Percentiles rank a stretch among this genome's conserved stretches.
Conservation (phyloP, 1,284 basidiomycete genomes). For the Tilletia walkeri region DNA sequence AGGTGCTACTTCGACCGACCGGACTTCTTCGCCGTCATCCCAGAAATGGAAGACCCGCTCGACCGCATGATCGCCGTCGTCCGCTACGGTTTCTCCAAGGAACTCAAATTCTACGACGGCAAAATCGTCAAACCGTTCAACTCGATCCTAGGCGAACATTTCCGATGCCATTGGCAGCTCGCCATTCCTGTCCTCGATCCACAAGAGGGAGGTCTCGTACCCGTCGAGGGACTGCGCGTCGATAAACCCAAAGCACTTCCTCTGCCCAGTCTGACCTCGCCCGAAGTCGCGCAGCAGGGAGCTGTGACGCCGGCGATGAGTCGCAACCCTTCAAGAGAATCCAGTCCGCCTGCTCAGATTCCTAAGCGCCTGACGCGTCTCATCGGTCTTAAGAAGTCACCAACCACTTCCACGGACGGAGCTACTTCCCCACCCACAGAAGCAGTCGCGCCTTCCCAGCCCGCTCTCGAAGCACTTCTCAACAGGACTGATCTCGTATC, state of each 20-base stretch:
- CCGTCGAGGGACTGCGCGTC: not conserved
- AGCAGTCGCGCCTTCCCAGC: not conserved
- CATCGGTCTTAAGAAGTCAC: not conserved
- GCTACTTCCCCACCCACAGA: not conserved
- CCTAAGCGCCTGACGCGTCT: not conserved
- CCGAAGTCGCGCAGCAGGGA: not conserved
- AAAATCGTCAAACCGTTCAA: slow-evolving; percentile 17
- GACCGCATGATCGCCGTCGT: slow-evolving; percentile 19
- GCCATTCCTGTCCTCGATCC: not conserved
- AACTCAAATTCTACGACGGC: slow-evolving; percentile 9
- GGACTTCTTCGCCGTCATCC: slow-evolving; percentile 16
- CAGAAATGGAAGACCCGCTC: slow-evolving; percentile 10
- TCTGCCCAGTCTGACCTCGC: not conserved
- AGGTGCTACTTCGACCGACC: slow-evolving; percentile 15
- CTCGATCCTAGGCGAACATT: slow-evolving; percentile 19
- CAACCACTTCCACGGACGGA: not conserved
- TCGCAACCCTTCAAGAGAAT: not conserved
- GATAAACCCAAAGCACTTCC: not conserved
- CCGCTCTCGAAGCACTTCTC: not conserved
- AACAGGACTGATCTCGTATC: not conserved
- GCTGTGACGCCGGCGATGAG: not conserved
- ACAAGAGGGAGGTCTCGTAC: not conserved
- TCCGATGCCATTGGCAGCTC: slow-evolving; percentile 19
- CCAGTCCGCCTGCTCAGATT: not conserved
- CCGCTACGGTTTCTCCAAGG: slow-evolving; percentile 16